Percentiles rank a stretch among this genome's conserved stretches.
These are phyloP conservation scores for Malassezia dermatis DNA, from an alignment of 1,284 basidiomycete species.

Conservation along the genomic window DNA sequence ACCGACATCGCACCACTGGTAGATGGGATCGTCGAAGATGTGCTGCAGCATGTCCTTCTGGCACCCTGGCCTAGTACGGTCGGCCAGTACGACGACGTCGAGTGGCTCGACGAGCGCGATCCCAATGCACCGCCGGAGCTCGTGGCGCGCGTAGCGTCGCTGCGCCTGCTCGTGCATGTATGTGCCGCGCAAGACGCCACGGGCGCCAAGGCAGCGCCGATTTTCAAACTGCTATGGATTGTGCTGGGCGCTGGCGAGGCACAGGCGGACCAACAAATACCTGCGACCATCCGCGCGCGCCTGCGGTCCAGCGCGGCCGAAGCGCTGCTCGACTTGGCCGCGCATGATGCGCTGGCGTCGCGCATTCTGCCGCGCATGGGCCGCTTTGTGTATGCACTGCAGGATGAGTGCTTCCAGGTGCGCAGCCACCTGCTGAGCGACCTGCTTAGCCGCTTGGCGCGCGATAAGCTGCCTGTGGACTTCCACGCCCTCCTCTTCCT, in stretches of 20 bases:
- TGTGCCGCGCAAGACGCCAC: neutral
- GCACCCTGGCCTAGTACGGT: conserved; percentile 22
- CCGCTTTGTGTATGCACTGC: conserved; percentile 63
- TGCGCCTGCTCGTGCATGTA: conserved; percentile 25
- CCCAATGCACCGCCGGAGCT: conserved; percentile 20
- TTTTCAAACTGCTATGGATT: conserved; percentile 31
- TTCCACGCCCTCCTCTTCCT: conserved; percentile 80
- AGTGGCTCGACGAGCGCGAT: conserved; percentile 30
- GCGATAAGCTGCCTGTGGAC: conserved; percentile 58
- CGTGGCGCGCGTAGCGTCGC: conserved; percentile 6
- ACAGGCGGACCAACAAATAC: conserved; percentile 20
- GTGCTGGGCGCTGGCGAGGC: conserved; percentile 28
- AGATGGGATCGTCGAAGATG: conserved; percentile 64
- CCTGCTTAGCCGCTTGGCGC: conserved; percentile 57
- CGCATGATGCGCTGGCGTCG: conserved; percentile 57
- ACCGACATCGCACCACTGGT: conserved; percentile 67
- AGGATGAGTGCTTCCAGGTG: conserved; percentile 79
- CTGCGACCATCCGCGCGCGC: conserved; percentile 38
- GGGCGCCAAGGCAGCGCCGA: conserved; percentile 17
- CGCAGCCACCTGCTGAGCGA: conserved; percentile 69
- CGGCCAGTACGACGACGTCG: conserved; percentile 15
- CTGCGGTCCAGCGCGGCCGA: conserved; percentile 70
- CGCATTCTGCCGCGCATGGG: conserved; percentile 50
- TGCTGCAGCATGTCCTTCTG: conserved; percentile 51
- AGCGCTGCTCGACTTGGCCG: conserved; percentile 69